Base-by-base conservation (phyloP, 768 basidiomycete genomes). In the Omphalotus guepiniiformis region DNA sequence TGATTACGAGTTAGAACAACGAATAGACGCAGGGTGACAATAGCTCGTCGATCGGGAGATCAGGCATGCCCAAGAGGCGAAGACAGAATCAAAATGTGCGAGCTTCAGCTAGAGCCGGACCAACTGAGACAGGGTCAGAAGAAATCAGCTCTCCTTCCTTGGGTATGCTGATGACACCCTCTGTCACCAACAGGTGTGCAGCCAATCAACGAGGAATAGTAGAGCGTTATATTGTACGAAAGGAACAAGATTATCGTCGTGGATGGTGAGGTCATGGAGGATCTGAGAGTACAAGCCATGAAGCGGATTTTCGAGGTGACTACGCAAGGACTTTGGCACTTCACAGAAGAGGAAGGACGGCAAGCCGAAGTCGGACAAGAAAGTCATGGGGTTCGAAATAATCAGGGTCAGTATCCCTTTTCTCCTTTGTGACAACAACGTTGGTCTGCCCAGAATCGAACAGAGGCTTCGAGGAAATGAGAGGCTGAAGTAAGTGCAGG, bases 351-450 rank as follows among this genome's bases (percentile, higher is more conserved):
- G 93, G 89, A 18, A 93, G 66, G 18, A 83, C 72, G 2, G 79
- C 74, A 23, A 82, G 64, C 29, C 96, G 83, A 50, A 95, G 70
- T 50, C 76, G 81, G 54, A 98, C 84, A 42, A 98, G 76, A 64
- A 96, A 89, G 58, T 89, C 87, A 59, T 86, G 82, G 0, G 91
- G 79, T 55, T 93, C 88, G 51, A 95, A 94, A 61, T 85, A 89
- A 28, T 82, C 84, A 4, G 74, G 64, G 54, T 93, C 86, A 1
- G 79, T 83, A 18, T 88, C 83, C 59, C 80, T 79, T 63, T 88
- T 88, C 65, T 92, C 92, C 13, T 82, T 80, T 15, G 83, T 84
- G 32, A 80, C 67, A 13, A 87, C 73, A 26, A 88, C 65, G 3
- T 74, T 61, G 0, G 92, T 94, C 65, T 98, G 94, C 2, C 82